These are phyloP conservation scores for Cordyceps javanica DNA, from an alignment of 2,329 filamentous ascomycete genomes.

Conservation along the genomic window DNA sequence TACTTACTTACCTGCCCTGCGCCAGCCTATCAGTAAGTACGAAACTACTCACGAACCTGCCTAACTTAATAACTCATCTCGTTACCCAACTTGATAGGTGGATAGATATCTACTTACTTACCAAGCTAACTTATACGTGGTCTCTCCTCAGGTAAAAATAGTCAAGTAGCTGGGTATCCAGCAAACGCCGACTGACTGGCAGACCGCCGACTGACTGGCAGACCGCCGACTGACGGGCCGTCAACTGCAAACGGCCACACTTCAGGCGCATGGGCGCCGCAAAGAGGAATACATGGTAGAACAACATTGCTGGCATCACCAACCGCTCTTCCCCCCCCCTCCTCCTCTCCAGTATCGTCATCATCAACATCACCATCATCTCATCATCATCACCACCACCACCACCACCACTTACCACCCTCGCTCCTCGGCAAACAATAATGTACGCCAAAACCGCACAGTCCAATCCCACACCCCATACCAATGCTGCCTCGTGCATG, in stretches of 20 bases:
- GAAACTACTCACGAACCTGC: no score
- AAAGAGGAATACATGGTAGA: not conserved
- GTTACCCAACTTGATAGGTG: no score
- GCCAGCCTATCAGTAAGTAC: no score
- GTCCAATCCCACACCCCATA: not conserved
- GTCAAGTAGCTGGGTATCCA: not conserved
- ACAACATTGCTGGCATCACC: not conserved
- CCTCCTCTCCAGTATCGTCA: not conserved
- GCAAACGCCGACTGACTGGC: not conserved
- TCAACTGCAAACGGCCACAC: not conserved
- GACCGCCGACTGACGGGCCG: not conserved
- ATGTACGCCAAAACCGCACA: slow-evolving; percentile 1
- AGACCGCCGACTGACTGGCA: no score
- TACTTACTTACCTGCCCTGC: no score
- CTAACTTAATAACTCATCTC: no score
- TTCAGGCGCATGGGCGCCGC: no score
- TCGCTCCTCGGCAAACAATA: slow-evolving; percentile 8
- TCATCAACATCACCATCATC: not conserved
- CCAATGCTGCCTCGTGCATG: slow-evolving; percentile 2
- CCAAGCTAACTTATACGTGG: no score
- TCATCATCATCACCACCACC: not conserved
- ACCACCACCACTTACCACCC: not conserved
- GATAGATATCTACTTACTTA: no score
- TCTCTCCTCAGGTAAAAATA: no score
- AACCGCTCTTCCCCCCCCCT: not conserved